Percentiles rank a stretch among this genome's conserved stretches.
phyloP scores from a whole-genome alignment of 306 rosid genomes.

The Rosa rugosa region DNA sequence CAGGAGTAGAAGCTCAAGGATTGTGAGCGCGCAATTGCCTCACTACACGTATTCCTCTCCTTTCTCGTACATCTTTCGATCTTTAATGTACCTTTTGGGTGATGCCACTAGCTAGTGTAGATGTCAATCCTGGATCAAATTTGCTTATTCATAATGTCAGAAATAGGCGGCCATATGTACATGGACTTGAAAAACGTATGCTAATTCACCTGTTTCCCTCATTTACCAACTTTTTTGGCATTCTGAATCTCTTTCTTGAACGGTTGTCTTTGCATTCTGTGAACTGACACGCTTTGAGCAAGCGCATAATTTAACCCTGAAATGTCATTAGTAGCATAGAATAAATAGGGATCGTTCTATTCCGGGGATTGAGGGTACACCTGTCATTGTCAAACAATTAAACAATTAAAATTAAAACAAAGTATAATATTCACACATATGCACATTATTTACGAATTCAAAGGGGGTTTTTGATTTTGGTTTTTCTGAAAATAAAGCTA shows the following conservation, averaged over 20 bases:
- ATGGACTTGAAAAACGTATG: background rate
- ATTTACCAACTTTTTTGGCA: background rate
- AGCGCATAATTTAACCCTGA: too few species aligned
- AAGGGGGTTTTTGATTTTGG: too few species aligned
- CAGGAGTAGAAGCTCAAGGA: slow-evolving; percentile 85
- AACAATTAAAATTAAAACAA: too few species aligned
- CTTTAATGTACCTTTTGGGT: background rate
- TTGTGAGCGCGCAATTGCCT: slow-evolving; percentile 65
- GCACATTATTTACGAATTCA: too few species aligned
- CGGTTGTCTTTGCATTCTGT: background rate
- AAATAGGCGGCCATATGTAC: background rate
- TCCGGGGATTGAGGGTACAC: too few species aligned
- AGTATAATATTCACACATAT: too few species aligned
- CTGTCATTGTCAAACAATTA: too few species aligned
- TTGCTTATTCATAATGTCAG: background rate
- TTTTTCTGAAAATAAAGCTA: too few species aligned
- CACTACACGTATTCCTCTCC: slow-evolving; percentile 51
- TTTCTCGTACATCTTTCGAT: background rate
- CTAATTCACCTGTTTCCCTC: background rate
- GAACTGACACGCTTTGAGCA: too few species aligned
- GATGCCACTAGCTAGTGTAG: background rate
- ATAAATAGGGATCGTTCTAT: too few species aligned
- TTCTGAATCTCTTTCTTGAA: background rate
- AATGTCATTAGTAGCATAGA: too few species aligned
- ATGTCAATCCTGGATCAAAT: background rate